Evolutionary conservation across 768 basidiomycete genomes (phyloP), one percentile per base, ranked within the genome.

Genomic region (Pleurotus eryngii): DNA sequence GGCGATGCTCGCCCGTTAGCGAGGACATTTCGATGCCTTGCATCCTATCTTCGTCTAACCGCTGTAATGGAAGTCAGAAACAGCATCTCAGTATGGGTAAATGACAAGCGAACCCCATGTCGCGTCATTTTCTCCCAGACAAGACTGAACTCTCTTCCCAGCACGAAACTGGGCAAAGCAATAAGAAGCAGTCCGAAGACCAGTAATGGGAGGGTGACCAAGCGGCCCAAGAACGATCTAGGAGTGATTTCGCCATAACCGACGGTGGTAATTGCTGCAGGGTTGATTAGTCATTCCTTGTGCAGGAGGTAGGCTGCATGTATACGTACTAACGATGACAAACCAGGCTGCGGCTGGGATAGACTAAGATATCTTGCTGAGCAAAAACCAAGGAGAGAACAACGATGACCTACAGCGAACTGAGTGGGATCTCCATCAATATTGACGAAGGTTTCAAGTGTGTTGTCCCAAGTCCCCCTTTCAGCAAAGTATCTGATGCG

Each of bases 161-260:
- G 83, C 1, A 97, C 94, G 65, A 97, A 96, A 64, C 86, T 89
- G 5, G 94, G 94, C 4, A 96, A 79, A 0, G 94, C 95, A 65
- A 97, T 94, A 42, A 95, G 78, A 0, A 97, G 78, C 8, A 96
- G 77, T 2, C 94, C 94, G 63, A 92, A 95, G 11, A 92, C 80
- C 48, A 97, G 84, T 17, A 97, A 80, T 0, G 94, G 94, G 1
- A 95, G 74, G 0, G 94, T 93, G 62, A 96, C 76, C 37, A 95
- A 74, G 2, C 92, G 86, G 0, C 94, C 94, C n/a, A 95, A 76
- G 69, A 89, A 86, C 1, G 92, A 92, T 11, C 90, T 83, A 0
- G 94, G 94, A 0, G 90, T 92, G 55, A 95, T 91, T 70, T 96
- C 94, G 38, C 94, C 94, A 63, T 94, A 96, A 11, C 94, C 92